Evolutionary conservation across 1,139 yeast species (phyloP), one percentile per base, ranked within the genome.

Genomic region (Suhomyces atakaporum): DNA sequence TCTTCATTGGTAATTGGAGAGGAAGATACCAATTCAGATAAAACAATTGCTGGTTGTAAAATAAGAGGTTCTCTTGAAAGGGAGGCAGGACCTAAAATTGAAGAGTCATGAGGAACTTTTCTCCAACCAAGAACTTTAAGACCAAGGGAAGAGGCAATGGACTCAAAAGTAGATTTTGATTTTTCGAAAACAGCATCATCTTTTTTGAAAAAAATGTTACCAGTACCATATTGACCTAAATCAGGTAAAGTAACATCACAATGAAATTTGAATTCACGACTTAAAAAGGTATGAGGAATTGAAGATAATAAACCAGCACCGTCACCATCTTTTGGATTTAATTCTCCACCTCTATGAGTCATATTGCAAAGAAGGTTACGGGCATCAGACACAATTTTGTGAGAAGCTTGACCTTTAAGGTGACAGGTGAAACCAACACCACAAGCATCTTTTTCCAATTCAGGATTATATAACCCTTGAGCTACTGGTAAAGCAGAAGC

Each of bases 311-410:
- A 89, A 62, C 98, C 98, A 27, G 98, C 98, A 66, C 98, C 98
- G 61, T 92, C 98, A 65, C 98, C 98, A 59, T 92, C 97, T 54
- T 90, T 80, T 19, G 97, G 95, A 58, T 89, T 96, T 31, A 95
- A 81, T 45, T 90, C 97, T 32, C 98, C 98, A 58, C 98, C 98
- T 69, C 98, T 80, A 63, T 92, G 98, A 45, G 97, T 86, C 97
- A 92, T 92, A 66, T 92, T 92, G 71, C 97, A 90, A 43, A 92
- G 79, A 57, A 92, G 73, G 56, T 78, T 80, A 51, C 81, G 73
- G 29, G 96, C 96, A 66, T 92, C 97, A 30, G 95, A 82, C 43
- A 92, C 92, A 49, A 90, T 89, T 61, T 90, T 89, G 70, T 92
- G 98, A 35, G 95, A 84, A 12, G 81, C 78, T 27, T 71, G 60